Base-by-base conservation (phyloP, 176 grass and related monocot genomes). In the Rhynchospora breviuscula region DNA sequence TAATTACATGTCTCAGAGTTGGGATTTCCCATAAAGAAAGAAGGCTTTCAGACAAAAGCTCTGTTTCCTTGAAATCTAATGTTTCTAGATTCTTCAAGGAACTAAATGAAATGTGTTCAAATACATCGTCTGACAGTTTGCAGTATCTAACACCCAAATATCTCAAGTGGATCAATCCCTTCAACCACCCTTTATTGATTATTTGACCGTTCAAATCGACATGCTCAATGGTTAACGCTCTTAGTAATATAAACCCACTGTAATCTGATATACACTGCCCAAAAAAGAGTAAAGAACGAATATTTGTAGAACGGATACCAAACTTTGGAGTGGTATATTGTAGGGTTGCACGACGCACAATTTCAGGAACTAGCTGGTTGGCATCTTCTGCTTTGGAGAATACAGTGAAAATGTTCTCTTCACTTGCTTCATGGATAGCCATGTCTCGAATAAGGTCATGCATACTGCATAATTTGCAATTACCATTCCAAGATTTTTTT, bases 141-240 rank as follows among this genome's bases (percentile, higher is more conserved):
- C 67, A 71, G 67, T 71, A 46, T 63, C 59, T 62, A 63, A 80
- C 61, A 13, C 54, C 59, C 57, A 80, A 63, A 80, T 60, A 80
- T 80, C 54, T 80, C 78, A 80, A 80, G 29, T 80, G 29, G 78
- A 80, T 61, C 29, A 80, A 45, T 25, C 18, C 45, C 19, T 80
- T 51, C 4, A 80, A 8, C 17, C 78, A 35, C 13, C 54, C 59
- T 43, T 60, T 22, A 33, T 33, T 57, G 15, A 11, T 25, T 63
- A n/a, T 31, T 15, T 80, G 40, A 43, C 23, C 49, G 10, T 15
- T 57, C 14, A 57, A 10, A 21, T 17, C 31, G 12, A 61, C 54
- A 80, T 8, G 31, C 33, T 80, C 59, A 44, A 80, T 63, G 26
- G 40, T 44, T 61, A 80, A 62, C 19, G 63, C 54, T 59, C 54